Evolutionary conservation across 83 land plant species (phyloP).

Genomic region (Picea abies): DNA sequence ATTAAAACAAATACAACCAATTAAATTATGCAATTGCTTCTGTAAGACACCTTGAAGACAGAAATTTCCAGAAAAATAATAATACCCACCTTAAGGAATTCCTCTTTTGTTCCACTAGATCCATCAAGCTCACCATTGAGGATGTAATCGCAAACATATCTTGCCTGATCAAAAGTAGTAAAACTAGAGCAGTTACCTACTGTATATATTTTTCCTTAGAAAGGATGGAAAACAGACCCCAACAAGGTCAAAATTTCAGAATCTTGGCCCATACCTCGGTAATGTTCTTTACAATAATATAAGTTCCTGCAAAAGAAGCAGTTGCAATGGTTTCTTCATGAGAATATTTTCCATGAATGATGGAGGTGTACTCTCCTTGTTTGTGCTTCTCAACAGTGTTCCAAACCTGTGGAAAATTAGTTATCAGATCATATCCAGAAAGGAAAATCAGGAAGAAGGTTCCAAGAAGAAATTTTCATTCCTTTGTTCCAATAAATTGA

Average conservation of each 20-base stretch:
- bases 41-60: not conserved
- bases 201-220: conserved; percentile 1
- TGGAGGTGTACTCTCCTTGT: conserved; percentile 87
- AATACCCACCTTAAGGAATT: conserved; percentile 65
- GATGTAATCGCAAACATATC: conserved; percentile 90
- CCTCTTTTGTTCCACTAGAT: conserved; percentile 92
- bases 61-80: not conserved
- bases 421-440: not conserved
- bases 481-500: not conserved
- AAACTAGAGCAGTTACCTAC: conserved; percentile 4
- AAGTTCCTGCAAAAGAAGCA: conserved; percentile 60
- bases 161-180: conserved; percentile 53
- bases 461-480: not conserved
- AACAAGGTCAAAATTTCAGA: not conserved
- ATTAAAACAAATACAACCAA: conserved; percentile 4
- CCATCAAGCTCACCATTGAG: conserved; percentile 91
- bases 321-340: conserved; percentile 77
- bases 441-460: not conserved
- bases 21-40: not conserved
- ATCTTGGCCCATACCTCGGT: conserved; percentile 53
- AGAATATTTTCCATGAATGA: conserved; percentile 93
- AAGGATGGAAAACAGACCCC: too few relatives aligned
- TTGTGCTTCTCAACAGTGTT: conserved; percentile 94
- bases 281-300: conserved; percentile 84
- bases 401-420: conserved; percentile 70